A percentile compares a stretch with the other conserved stretches of the same genome.
Conservation (phyloP, 1,139 yeast genomes). For the Hansenula sp. region DNA sequence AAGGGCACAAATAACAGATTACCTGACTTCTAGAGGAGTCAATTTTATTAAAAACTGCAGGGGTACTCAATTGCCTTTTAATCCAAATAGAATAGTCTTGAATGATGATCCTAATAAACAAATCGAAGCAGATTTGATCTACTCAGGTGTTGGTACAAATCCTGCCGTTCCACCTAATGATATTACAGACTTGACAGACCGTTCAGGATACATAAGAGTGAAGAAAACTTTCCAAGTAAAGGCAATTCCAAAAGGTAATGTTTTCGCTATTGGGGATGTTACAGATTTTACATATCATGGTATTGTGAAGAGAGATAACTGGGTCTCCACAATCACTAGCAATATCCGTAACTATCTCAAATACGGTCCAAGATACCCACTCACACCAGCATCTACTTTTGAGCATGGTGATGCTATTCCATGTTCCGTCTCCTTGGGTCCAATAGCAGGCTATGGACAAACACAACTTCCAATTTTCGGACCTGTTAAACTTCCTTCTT, state of each 20-base stretch:
- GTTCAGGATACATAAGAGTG: constrained; percentile 9
- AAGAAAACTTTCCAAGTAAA: constrained; percentile 13
- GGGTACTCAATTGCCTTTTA: background rate
- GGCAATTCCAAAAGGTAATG: constrained; percentile 5
- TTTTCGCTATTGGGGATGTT: constrained; percentile 22
- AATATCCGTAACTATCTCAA: background rate
- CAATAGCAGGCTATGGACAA: constrained; percentile 17
- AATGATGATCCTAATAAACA: background rate
- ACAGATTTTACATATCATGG: constrained; percentile 9
- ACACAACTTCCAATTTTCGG: constrained; percentile 11
- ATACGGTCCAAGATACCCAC: background rate
- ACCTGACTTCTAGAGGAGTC: background rate
- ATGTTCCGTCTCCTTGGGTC: constrained; percentile 10
- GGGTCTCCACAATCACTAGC: constrained; percentile 2
- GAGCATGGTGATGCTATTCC: background rate
- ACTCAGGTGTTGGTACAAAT: constrained; percentile 11
- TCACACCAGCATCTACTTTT: background rate
- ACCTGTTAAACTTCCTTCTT: constrained; percentile 9
- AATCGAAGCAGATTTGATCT: constrained; percentile 7
- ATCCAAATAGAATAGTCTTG: background rate
- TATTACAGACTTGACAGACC: constrained; percentile 8
- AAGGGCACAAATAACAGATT: constrained; percentile 6
- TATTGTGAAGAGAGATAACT: constrained; percentile 5
- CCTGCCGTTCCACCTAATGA: constrained; percentile 12
- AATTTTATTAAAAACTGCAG: background rate